Base-by-base conservation (phyloP, 2,329 filamentous ascomycete genomes). In the Blastomyces silverae region DNA sequence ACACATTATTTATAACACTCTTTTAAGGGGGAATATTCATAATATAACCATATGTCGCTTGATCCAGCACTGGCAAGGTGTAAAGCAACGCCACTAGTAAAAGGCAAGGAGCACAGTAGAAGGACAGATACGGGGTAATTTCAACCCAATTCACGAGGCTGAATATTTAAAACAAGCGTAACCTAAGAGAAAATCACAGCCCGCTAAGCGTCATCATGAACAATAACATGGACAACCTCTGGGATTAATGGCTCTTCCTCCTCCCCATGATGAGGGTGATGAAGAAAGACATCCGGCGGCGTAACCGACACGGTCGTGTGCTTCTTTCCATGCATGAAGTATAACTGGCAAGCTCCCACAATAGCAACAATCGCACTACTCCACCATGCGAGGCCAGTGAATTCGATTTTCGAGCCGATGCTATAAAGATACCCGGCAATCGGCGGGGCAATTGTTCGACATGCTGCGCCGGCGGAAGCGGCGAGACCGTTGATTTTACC, bases 401-500 rank as follows among this genome's bases (percentile, higher is more conserved):
- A 85, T 11, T 81, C 78, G 34, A 85, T 77, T 31, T 82, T 76
- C 42, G 81, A 83, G 4, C 87, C 87, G 2, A 84, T 71, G 20
- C 85, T 84, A 70, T 90, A 91, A 4, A 91, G 79, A 42, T 86
- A 81, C 1, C 88, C 88, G 2, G 86, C 86, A 37, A 90, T 75
- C 0, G 88, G 88, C 28, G 87, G 88, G 1, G 87, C 87, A 50
- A 90, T 73, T 0, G 87, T 90, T n/a, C 88, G 82, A 65, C 86
- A 87, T 4, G 86, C 84, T 25, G 88, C 89, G n/a, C 87, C 88
- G 1, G 85, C 87, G 2, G 85, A 88, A 66, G 89, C 89, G 59
- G 88, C 87, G 10, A 90, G 77, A 0, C 88, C 88, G 67, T 91
- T 91, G 73, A 91, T 88, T 69, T 84, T 87, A 0, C 88, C 88